Evolutionary conservation across 306 rosid species (phyloP).

Genomic region (Corylus avellana): DNA sequence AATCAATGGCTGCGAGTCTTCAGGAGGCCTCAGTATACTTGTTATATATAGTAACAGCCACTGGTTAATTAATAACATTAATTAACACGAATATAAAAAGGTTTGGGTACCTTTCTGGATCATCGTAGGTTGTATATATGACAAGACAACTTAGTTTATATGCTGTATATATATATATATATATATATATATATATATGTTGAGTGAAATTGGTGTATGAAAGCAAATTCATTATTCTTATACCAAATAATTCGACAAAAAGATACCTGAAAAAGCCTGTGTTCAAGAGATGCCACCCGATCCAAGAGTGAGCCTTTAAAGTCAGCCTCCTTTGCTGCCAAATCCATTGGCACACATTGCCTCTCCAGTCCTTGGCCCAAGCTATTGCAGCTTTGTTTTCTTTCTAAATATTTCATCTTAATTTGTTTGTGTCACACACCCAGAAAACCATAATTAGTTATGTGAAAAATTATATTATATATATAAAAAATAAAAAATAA

Average conservation of each 20-base stretch:
- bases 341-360: constrained; percentile 43
- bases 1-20: no score
- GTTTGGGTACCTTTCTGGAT: no score
- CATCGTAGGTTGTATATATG: no score
- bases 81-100: no score
- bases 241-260: neutral
- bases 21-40: no score
- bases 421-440: constrained; percentile 16
- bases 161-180: no score
- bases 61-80: no score
- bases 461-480: neutral
- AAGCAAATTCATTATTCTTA: neutral
- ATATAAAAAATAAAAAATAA: neutral
- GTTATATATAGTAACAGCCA: no score
- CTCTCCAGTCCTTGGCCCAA: constrained; percentile 25
- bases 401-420: constrained; percentile 65
- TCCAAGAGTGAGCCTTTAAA: constrained; percentile 69
- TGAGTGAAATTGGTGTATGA: no score
- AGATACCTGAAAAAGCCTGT: constrained; percentile 65
- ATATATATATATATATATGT: no score
- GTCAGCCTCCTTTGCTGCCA: constrained; percentile 47
- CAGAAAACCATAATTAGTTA: neutral
- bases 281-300: constrained; percentile 70
- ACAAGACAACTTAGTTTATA: no score
- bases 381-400: constrained; percentile 44